These are phyloP conservation scores for Leucocoprinus sp. DNA, from an alignment of 768 basidiomycete genomes.

Conservation along the genomic window DNA sequence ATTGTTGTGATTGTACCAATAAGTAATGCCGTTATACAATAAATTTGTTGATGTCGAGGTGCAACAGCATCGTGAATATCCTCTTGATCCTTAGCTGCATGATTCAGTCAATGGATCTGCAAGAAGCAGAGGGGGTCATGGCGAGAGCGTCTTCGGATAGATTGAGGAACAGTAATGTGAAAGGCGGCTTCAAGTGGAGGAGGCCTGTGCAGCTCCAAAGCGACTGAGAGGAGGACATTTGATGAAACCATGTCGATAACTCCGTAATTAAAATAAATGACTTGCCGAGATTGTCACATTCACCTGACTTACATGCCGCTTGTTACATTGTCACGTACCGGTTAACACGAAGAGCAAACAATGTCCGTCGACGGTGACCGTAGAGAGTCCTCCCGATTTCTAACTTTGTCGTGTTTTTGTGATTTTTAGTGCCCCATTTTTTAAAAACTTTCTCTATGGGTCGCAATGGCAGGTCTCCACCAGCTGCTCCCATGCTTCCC, in stretches of 20 bases:
- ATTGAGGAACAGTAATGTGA: too few species aligned
- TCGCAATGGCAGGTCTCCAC: constrained; percentile 26
- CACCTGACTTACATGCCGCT: constrained; percentile 1
- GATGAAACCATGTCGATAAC: too few species aligned
- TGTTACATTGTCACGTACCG: constrained; percentile 6
- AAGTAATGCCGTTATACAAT: too few species aligned
- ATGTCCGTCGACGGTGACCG: constrained; percentile 6
- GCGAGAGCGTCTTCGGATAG: too few species aligned
- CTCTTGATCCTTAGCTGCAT: too few species aligned
- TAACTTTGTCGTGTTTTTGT: not conserved
- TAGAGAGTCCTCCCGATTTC: constrained; percentile 1
- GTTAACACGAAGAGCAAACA: not conserved
- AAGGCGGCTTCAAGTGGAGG: too few species aligned
- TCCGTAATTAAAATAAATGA: too few species aligned
- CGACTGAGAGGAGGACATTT: too few species aligned
- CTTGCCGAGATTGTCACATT: constrained; percentile 1
- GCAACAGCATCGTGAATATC: not conserved
- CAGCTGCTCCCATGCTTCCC: constrained; percentile 35
- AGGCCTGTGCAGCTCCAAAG: too few species aligned
- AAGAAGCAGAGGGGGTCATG: too few species aligned
- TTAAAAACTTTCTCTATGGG: constrained; percentile 23
- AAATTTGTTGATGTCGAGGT: not conserved
- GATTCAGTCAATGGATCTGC: too few species aligned
- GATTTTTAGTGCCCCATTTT: not conserved
- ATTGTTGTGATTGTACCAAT: too few species aligned